phyloP scores from a whole-genome alignment of 2,329 filamentous ascomycete species.

The Ceratocystis variospora region DNA sequence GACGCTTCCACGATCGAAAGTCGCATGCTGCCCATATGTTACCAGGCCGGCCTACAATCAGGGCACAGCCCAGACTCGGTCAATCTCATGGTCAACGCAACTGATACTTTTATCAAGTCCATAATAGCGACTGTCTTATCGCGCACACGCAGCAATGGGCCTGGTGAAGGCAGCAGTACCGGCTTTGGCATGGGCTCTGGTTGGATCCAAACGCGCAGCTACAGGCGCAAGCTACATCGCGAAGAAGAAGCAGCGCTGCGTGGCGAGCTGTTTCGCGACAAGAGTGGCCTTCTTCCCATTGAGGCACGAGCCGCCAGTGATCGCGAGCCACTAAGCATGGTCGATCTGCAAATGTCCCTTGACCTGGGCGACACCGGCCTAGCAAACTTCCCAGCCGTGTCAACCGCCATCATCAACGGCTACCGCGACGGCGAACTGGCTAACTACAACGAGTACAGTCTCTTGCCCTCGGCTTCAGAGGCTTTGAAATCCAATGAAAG shows the following conservation, averaged over 20 bases:
- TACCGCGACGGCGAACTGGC: conserved; percentile 68
- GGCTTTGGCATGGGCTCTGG: conserved; percentile 51
- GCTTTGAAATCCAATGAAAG: conserved; percentile 18
- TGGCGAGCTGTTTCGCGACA: conserved; percentile 63
- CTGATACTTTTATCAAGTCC: conserved; percentile 55
- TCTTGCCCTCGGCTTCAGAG: conserved; percentile 30
- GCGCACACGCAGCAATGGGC: conserved; percentile 50
- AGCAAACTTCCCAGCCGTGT: conserved; percentile 62
- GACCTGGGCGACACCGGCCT: conserved; percentile 64
- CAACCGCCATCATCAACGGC: conserved; percentile 53
- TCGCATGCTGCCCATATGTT: conserved; percentile 55
- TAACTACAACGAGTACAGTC: conserved; percentile 47
- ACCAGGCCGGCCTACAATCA: conserved; percentile 47
- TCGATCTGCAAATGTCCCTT: conserved; percentile 63
- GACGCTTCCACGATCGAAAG: conserved; percentile 49
- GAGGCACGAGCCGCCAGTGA: conserved; percentile 65
- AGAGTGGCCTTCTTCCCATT: conserved; percentile 63
- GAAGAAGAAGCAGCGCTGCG: conserved; percentile 61
- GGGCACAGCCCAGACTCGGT: conserved; percentile 48
- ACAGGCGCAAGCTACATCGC: conserved; percentile 55
- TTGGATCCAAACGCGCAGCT: conserved; percentile 68
- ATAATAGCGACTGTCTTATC: conserved; percentile 49
- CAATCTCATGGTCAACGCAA: conserved; percentile 50
- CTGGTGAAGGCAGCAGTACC: conserved; percentile 46
- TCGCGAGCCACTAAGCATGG: conserved; percentile 58